These are phyloP conservation scores for Globisporangium yorkense DNA, from an alignment of 352 stramenopile genomes.

Conservation along the genomic window DNA sequence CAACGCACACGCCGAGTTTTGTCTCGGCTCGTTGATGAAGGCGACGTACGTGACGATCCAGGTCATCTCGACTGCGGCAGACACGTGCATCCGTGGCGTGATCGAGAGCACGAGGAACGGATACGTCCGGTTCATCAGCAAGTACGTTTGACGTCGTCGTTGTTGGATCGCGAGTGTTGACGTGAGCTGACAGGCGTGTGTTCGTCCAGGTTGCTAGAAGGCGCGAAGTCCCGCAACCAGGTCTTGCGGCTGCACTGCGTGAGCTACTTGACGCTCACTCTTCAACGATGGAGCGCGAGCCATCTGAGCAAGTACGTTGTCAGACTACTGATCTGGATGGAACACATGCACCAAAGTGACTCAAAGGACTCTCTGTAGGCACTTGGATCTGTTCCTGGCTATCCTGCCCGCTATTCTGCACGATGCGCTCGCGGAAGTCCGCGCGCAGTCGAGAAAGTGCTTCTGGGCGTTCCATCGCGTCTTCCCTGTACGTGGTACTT, in stretches of 20 bases:
- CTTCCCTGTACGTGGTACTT: conserved; percentile 35
- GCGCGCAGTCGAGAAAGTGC: conserved; percentile 66
- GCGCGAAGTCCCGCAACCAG: conserved; percentile 67
- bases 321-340: background rate
- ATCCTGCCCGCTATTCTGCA: conserved; percentile 56
- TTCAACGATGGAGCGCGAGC: conserved; percentile 53
- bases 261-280: conserved; percentile 67
- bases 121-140: conserved; percentile 64
- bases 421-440: conserved; percentile 71
- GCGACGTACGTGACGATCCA: conserved; percentile 86
- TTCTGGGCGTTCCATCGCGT: conserved; percentile 72
- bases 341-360: background rate
- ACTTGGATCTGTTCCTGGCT: conserved; percentile 48
- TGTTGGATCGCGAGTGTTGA: background rate
- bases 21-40: conserved; percentile 66
- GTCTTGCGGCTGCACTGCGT: conserved; percentile 67
- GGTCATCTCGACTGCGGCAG: conserved; percentile 72
- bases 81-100: conserved; percentile 66
- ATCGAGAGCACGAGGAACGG: conserved; percentile 71
- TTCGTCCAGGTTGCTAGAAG: conserved; percentile 57
- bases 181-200: background rate
- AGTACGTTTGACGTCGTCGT: conserved; percentile 30
- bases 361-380: conserved; percentile 19
- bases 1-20: conserved; percentile 69
- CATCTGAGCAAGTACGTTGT: conserved; percentile 68